These are phyloP conservation scores for Colletotrichum sp. DNA, from an alignment of 2,329 filamentous ascomycete genomes.

Conservation along the genomic window DNA sequence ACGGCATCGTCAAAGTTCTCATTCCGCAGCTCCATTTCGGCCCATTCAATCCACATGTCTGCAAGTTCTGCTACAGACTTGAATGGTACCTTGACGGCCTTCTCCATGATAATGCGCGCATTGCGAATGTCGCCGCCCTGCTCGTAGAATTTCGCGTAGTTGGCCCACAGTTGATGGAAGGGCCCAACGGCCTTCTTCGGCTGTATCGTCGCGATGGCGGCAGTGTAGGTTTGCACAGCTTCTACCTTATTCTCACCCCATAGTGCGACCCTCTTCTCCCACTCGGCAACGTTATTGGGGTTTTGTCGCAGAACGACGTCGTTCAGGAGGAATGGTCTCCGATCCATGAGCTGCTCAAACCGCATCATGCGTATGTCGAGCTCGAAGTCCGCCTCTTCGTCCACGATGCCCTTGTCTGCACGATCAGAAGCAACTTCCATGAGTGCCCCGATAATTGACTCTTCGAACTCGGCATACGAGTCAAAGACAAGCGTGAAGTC, in stretches of 20 bases:
- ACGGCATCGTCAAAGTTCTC: conserved; percentile 96
- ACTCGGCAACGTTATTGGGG: conserved; percentile 93
- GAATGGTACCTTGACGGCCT: conserved; percentile 96
- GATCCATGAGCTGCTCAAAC: conserved; percentile 98
- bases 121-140: conserved; percentile 82
- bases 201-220: conserved; percentile 90
- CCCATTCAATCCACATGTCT: conserved; percentile 99
- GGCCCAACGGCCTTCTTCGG: conserved; percentile 94
- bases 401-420: conserved; percentile 76
- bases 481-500: conserved; percentile 98
- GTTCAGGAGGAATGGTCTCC: conserved; percentile 93
- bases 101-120: conserved; percentile 93
- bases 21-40: conserved; percentile 94
- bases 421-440: conserved; percentile 87
- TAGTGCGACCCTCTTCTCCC: conserved; percentile 94
- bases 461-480: conserved; percentile 95
- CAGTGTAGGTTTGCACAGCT: conserved; percentile 91
- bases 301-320: conserved; percentile 96
- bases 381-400: conserved; percentile 90
- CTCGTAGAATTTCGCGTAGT: conserved; percentile 98
- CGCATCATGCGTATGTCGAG: conserved; percentile 97
- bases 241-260: conserved; percentile 95
- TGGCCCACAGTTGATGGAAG: conserved; percentile 94
- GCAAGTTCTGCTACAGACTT: conserved; percentile 97
- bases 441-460: conserved; percentile 88